Evolutionary conservation across 2,329 filamentous ascomycete genomes (phyloP).

Genomic region (Macrophomina phaseolina): DNA sequence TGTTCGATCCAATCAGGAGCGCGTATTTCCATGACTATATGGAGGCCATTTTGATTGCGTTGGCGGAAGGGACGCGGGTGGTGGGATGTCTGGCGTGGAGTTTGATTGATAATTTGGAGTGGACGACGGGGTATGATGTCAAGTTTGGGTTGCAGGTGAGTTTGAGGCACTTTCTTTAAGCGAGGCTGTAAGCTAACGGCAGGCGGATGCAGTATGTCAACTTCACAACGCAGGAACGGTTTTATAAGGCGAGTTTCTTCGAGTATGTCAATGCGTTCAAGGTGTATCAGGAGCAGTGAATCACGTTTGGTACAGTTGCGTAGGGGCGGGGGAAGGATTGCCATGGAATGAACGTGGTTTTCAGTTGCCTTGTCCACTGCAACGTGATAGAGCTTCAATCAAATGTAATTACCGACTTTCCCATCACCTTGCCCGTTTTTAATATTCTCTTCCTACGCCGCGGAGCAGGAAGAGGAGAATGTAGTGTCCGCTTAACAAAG

Average conservation of each 20-base stretch:
- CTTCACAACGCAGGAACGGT: conserved; percentile 42
- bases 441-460: no score
- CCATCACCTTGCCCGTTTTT: no score
- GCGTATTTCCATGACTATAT: conserved; percentile 44
- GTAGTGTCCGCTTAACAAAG: no score
- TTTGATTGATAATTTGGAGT: conserved; percentile 47
- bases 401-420: no score
- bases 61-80: conserved; percentile 44
- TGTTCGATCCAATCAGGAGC: conserved; percentile 38
- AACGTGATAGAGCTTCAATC: no score
- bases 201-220: conserved; percentile 41
- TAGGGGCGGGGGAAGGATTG: no score
- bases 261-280: conserved; percentile 44
- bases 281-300: conserved; percentile 32
- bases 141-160: conserved; percentile 39
- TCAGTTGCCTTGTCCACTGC: no score
- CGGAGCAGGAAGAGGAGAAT: no score
- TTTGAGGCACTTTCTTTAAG: neutral
- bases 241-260: conserved; percentile 47
- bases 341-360: no score
- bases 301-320: no score
- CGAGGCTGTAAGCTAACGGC: no score
- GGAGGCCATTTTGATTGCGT: conserved; percentile 39
- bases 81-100: conserved; percentile 44
- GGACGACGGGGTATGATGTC: conserved; percentile 38